A percentile compares a stretch with the other conserved stretches of the same genome.
These are phyloP conservation scores for Royoungia palumana DNA, from an alignment of 768 basidiomycete genomes.

Conservation along the genomic window DNA sequence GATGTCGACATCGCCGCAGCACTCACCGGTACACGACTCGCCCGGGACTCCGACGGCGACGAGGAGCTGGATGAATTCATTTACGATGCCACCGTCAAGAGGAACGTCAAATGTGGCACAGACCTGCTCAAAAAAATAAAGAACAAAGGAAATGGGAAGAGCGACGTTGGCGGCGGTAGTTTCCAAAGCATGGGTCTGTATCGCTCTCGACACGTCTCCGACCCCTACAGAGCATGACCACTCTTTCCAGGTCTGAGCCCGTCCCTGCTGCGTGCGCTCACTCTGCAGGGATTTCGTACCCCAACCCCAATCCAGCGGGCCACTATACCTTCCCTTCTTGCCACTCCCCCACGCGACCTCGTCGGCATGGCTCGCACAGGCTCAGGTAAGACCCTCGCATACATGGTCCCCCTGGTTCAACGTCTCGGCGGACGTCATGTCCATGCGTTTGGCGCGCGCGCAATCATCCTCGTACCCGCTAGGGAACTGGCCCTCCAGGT, in stretches of 20 bases:
- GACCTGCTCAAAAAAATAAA: conserved; percentile 75
- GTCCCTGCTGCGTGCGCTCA: conserved; percentile 76
- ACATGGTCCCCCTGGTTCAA: conserved; percentile 88
- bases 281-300: conserved; percentile 88
- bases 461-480: conserved; percentile 85
- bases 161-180: conserved; percentile 87
- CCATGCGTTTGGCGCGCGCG: conserved; percentile 77
- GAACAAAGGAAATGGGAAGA: conserved; percentile 67
- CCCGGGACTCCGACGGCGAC: conserved; percentile 34
- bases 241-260: conserved; percentile 68
- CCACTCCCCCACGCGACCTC: conserved; percentile 84
- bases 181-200: conserved; percentile 92
- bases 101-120: conserved; percentile 72
- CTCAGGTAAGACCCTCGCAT: conserved; percentile 96
- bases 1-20: conserved; percentile 69
- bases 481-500: conserved; percentile 94
- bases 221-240: no score
- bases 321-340: conserved; percentile 79
- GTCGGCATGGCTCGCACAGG: conserved; percentile 99
- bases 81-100: conserved; percentile 62
- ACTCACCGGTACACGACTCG: conserved; percentile 44
- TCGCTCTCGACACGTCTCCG: background rate
- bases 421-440: conserved; percentile 80
- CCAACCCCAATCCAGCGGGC: conserved; percentile 96
- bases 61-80: conserved; percentile 66